Evolutionary conservation across 2,329 filamentous ascomycete species (phyloP), one percentile per base, ranked within the genome.

Genomic region (Talaromyces sp.): DNA sequence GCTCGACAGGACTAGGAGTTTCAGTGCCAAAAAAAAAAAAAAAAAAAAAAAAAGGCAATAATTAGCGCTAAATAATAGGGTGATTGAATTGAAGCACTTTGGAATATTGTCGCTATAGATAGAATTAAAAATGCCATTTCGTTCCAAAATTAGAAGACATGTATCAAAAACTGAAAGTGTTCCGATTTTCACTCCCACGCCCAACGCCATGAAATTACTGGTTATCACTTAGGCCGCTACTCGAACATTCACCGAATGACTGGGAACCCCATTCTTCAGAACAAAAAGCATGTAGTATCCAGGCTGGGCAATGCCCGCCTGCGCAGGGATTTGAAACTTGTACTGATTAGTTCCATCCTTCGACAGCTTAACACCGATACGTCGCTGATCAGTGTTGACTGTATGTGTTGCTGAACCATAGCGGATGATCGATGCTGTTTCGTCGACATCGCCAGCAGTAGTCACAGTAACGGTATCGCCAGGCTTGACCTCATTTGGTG

Each of bases 341-440:
- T 78, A 81, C 1, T 52, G 77, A 80, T 67, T 5, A 5, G 11
- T 14, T 32, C n/a, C 43, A 17, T 22, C 36, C 17, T 27, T 29
- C 45, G 29, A 64, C 69, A 19, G 83, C 65, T 13, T 78, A 71
- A 43, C 33, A 22, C 13, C 17, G 27, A 85, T 72, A 8, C 82
- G 76, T 19, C 83, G 68, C 69, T 85, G 82, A 64, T 86, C 83
- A 0, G 78, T 85, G 59, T 86, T 82, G 43, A 84, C 75, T 1
- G 80, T 77, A 63, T 85, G 82, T 0, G 83, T 85, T 3, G 71
- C 70, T 3, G 73, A 76, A 1, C 80, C 77, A 41, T 77, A 74
- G 5, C 82, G 73, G 24, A 86, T 65, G 13, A 85, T 63, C 0
- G 76, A 71, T 35, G 63, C 69, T 35, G 61, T 68, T 10, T 22